A percentile compares a stretch with the other conserved stretches of the same genome.
Evolutionary conservation across 495 filamentous ascomycete genomes (phyloP).

Genomic region (Hypoxylon trugodes): DNA sequence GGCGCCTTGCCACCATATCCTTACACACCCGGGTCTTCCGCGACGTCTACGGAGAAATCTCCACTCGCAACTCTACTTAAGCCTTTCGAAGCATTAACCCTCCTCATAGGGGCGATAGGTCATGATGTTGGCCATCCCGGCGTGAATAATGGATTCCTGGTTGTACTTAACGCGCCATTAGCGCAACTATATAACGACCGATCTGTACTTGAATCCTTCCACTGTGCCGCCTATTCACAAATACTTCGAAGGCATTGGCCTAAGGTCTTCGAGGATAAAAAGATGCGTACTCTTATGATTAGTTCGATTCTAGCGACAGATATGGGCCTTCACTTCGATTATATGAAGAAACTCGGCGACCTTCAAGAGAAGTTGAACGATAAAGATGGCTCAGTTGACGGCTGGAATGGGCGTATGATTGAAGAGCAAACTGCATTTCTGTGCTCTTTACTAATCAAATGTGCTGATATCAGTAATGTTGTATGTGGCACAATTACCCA

Average conservation of each 20-base stretch:
- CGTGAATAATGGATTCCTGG: slow-evolving; percentile 96
- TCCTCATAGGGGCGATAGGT: slow-evolving; percentile 93
- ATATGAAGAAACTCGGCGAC: slow-evolving; percentile 83
- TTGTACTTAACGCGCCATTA: slow-evolving; percentile 90
- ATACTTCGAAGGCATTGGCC: slow-evolving; percentile 95
- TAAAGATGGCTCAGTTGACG: slow-evolving; percentile 63
- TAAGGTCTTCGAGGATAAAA: slow-evolving; percentile 72
- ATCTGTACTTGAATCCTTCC: slow-evolving; percentile 96
- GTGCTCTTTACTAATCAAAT: slow-evolving; percentile 94
- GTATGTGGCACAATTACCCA: slow-evolving; percentile 57
- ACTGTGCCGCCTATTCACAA: slow-evolving; percentile 96
- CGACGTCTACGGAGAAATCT: slow-evolving; percentile 51
- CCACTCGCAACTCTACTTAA: slow-evolving; percentile 75
- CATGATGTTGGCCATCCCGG: slow-evolving; percentile 98
- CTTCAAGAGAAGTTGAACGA: slow-evolving; percentile 78
- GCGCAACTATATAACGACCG: slow-evolving; percentile 98
- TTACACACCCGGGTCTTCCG: slow-evolving; percentile 23
- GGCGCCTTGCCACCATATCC: slow-evolving; percentile 77
- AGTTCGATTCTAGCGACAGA: slow-evolving; percentile 95
- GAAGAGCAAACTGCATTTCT: slow-evolving; percentile 77
- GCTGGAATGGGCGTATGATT: slow-evolving; percentile 75
- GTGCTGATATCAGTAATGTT: slow-evolving; percentile 98
- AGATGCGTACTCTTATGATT: slow-evolving; percentile 89
- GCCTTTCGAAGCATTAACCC: slow-evolving; percentile 87
- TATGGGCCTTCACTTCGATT: slow-evolving; percentile 96